Conservation (phyloP, 2,329 filamentous ascomycete genomes). For the Penicillium vulpinum region DNA sequence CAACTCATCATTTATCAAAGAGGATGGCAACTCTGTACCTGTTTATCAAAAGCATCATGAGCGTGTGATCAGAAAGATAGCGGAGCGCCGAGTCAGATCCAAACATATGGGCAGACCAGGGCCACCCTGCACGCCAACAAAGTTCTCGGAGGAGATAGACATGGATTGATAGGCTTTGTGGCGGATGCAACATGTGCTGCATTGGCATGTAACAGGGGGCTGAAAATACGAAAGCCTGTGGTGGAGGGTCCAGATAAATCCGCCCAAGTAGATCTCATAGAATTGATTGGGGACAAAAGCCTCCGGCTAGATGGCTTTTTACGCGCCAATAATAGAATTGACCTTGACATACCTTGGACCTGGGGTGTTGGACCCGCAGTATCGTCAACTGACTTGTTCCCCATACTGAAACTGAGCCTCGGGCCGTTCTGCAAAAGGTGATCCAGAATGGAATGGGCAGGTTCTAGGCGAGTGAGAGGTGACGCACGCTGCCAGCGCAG, state of each 20-base stretch:
- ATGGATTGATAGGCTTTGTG: constrained; percentile 14
- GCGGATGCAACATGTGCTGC: constrained; percentile 13
- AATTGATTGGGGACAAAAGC: constrained; percentile 13
- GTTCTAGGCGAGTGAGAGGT: constrained; percentile 9
- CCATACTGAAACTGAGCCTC: constrained; percentile 15
- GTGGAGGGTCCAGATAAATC: constrained; percentile 6
- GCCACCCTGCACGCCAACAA: constrained; percentile 1
- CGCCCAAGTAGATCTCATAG: constrained; percentile 10
- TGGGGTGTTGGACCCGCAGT: constrained; percentile 22
- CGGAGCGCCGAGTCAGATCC: constrained; percentile 23
- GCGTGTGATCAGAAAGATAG: constrained; percentile 37
- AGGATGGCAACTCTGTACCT: constrained; percentile 21
- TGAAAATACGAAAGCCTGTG: constrained; percentile 8
- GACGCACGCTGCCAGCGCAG: constrained; percentile 36
- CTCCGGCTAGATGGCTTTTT: constrained; percentile 1
- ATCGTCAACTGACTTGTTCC: constrained; percentile 23
- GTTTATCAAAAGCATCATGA: constrained; percentile 26
- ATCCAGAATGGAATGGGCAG: constrained; percentile 8
- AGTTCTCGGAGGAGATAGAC: background rate
- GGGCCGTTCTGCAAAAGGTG: background rate
- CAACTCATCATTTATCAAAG: constrained; percentile 30
- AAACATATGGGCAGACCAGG: background rate
- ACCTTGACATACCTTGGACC: constrained; percentile 17
- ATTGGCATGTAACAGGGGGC: constrained; percentile 11
- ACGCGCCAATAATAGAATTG: constrained; percentile 5